Base-by-base conservation (phyloP, 2,329 filamentous ascomycete genomes). In the Colletotrichum lupini region DNA sequence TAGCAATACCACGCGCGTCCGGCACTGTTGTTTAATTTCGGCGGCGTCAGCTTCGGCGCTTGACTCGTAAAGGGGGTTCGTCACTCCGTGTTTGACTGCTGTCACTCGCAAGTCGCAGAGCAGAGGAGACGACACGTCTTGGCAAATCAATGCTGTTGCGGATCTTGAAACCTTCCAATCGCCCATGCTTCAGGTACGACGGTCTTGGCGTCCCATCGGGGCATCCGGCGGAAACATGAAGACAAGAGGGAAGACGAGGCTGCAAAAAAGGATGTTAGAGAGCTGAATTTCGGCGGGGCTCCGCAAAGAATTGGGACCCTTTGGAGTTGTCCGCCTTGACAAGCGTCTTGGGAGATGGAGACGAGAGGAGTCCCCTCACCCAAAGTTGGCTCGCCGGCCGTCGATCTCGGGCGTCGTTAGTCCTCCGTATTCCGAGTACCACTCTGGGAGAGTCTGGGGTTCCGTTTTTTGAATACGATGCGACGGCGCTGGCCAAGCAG, bases 151-250 rank as follows among this genome's bases (percentile, higher is more conserved):
- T 66, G 63, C 53, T 49, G 63, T n/a, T 26, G 53, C 56, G 60
- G 67, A 70, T 73, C 60, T 61, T 67, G 67, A 70, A 73, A 71
- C 67, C 32, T 55, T 42, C 30, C n/a, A 6, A 28, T 65, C 49
- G 28, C 14, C 60, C 42, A 30, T 61, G 61, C 59, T 73, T 73
- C 67, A 58, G 60, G 65, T 61, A 49, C n/a, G 28, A 5, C 37
- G 37, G 46, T 37, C 60, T 70, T 70, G 49, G 56, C 67, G n/a
- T 61, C 49, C 12, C 28, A 3, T 66, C 60, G 55, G 22, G 24
- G 11, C 19, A 57, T 71, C 60, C 57, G 67, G 35, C 26, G 37
- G 22, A 42, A 42, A 53, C 30, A 30, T 24, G 30, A 68, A 8
- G 26, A 12, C 11, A 3, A 35, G 32, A 35, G 37, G 19, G 37